These are phyloP conservation scores for Lyophyllum atratum DNA, from an alignment of 768 basidiomycete species.

Conservation along the genomic window DNA sequence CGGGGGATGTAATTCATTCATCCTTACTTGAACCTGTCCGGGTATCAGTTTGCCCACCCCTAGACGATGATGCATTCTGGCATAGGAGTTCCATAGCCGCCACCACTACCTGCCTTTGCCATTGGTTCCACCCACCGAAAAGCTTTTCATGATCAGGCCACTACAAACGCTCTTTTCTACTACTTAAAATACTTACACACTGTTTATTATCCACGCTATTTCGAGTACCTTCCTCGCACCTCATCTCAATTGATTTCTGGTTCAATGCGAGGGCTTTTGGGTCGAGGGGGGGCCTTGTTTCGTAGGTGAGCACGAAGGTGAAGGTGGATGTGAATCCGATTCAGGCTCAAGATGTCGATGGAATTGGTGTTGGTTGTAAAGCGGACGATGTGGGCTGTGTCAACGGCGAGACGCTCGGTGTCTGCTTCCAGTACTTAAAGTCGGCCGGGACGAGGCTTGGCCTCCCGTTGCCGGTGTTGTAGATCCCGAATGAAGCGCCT, in stretches of 20 bases:
- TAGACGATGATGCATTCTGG: neutral
- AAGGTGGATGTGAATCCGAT: too few species aligned
- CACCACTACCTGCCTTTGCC: neutral
- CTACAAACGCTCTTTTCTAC: too few species aligned
- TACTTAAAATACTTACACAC: conserved; percentile 4
- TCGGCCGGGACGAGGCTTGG: conserved; percentile 35
- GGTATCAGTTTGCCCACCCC: neutral
- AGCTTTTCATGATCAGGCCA: neutral
- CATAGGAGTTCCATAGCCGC: too few species aligned
- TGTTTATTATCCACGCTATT: neutral
- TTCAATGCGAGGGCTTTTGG: too few species aligned
- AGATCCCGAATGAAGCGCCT: conserved; percentile 37
- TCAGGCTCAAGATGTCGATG: too few species aligned
- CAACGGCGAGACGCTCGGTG: conserved; percentile 2
- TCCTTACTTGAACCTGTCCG: too few species aligned
- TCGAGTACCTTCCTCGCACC: neutral
- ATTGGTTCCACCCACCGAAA: neutral
- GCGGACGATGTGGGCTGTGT: neutral
- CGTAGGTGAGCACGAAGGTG: too few species aligned
- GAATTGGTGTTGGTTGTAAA: too few species aligned
- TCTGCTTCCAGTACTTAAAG: conserved; percentile 40
- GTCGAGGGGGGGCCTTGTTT: too few species aligned
- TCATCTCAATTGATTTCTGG: conserved; percentile 9
- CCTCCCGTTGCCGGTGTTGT: conserved; percentile 40
- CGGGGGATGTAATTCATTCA: conserved; percentile 19